Conservation (phyloP, 2,329 filamentous ascomycete species). For the Ascochyta pisi region DNA sequence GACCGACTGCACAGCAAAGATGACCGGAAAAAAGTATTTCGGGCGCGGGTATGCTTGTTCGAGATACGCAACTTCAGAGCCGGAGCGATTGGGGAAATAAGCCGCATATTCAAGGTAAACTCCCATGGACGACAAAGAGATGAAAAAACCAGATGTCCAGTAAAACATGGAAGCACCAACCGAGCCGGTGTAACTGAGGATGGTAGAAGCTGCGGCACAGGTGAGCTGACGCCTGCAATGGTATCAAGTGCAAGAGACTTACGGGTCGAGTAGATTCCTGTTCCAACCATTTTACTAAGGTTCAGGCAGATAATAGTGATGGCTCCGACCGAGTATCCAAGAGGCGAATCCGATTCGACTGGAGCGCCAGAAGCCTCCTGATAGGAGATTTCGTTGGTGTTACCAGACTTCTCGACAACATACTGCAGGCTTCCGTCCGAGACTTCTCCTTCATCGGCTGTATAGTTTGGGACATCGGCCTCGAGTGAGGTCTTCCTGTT, state of each 20-base stretch:
- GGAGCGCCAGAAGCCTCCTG: conserved; percentile 69
- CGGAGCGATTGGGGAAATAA: conserved; percentile 71
- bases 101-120: conserved; percentile 70
- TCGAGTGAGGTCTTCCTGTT: background rate
- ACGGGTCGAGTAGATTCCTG: conserved; percentile 71
- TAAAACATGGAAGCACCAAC: conserved; percentile 68
- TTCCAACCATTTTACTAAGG: conserved; percentile 68
- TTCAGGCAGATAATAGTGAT: conserved; percentile 67
- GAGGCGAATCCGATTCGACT: conserved; percentile 63
- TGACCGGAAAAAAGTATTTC: conserved; percentile 67
- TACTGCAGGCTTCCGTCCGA: conserved; percentile 54
- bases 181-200: conserved; percentile 67
- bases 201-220: conserved; percentile 57
- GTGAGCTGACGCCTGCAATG: background rate
- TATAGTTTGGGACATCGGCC: background rate
- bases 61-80: conserved; percentile 71
- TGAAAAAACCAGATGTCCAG: conserved; percentile 69
- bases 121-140: conserved; percentile 61
- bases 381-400: conserved; percentile 60
- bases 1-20: conserved; percentile 70
- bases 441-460: conserved; percentile 19
- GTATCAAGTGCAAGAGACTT: conserved; percentile 33
- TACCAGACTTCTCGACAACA: conserved; percentile 55
- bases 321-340: conserved; percentile 65
- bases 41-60: conserved; percentile 72